Conservation (phyloP, 1,284 basidiomycete genomes). For the Melampsora americana region DNA sequence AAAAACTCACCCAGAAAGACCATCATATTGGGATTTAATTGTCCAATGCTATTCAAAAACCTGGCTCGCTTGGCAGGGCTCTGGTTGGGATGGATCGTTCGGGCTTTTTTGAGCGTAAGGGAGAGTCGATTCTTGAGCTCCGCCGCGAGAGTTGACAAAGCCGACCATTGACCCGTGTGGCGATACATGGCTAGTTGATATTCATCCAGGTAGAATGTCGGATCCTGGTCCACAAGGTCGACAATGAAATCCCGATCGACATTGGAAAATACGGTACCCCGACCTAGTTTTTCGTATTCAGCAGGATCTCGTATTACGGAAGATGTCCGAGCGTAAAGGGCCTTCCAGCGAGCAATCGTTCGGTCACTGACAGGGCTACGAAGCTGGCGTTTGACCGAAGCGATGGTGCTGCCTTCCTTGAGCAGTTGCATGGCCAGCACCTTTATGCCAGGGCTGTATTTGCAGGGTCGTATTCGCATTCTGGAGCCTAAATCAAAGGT, state of each 20-base stretch:
- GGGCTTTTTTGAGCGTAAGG: neutral
- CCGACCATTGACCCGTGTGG: neutral
- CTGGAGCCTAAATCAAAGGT: too few relatives aligned
- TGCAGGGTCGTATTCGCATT: too few relatives aligned
- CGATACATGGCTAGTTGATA: neutral
- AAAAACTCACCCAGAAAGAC: neutral
- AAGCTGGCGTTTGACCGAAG: too few relatives aligned
- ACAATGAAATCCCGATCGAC: conserved; percentile 8
- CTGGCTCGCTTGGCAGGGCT: neutral
- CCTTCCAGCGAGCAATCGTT: too few relatives aligned
- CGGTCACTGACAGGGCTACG: too few relatives aligned
- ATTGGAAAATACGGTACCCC: neutral
- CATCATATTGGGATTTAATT: neutral
- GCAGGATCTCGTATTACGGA: conserved; percentile 3
- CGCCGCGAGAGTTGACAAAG: too few relatives aligned
- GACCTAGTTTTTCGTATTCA: neutral
- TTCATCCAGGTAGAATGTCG: conserved; percentile 18
- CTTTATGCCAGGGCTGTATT: too few relatives aligned
- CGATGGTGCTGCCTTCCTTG: too few relatives aligned
- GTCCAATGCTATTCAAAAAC: neutral
- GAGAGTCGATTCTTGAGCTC: conserved; percentile 1
- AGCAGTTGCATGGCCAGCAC: too few relatives aligned
- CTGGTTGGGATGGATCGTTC: conserved; percentile 7
- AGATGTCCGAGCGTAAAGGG: too few relatives aligned
- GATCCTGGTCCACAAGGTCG: conserved; percentile 1